phyloP scores from a whole-genome alignment of 2,329 filamentous ascomycete genomes.

The Colletotrichum australisinense region DNA sequence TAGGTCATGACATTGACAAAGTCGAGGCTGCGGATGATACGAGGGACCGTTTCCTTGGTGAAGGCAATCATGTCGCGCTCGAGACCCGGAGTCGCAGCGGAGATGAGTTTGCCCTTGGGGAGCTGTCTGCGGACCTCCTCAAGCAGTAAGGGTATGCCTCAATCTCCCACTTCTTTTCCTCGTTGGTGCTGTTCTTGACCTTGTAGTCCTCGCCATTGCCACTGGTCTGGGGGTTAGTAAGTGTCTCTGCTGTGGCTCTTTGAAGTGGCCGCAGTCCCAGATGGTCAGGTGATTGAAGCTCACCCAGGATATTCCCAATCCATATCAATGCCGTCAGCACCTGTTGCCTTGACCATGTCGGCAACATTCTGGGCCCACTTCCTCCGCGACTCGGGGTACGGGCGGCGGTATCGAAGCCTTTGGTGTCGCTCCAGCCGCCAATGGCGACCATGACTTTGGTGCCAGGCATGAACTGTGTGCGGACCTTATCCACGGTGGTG shows the following conservation, averaged over 20 bases:
- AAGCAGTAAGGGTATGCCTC: slow-evolving; percentile 70
- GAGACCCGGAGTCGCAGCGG: slow-evolving; percentile 75
- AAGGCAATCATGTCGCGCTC: slow-evolving; percentile 76
- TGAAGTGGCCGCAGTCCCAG: neutral
- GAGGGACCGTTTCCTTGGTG: slow-evolving; percentile 66
- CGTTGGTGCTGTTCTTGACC: slow-evolving; percentile 63
- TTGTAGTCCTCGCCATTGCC: slow-evolving; percentile 81
- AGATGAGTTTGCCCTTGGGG: slow-evolving; percentile 68
- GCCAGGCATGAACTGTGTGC: slow-evolving; percentile 57
- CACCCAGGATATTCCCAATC: slow-evolving; percentile 74
- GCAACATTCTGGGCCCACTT: slow-evolving; percentile 74
- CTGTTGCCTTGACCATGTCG: slow-evolving; percentile 69
- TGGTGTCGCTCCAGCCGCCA: slow-evolving; percentile 79
- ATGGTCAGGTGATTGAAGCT: slow-evolving; percentile 24
- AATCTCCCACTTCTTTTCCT: slow-evolving; percentile 70
- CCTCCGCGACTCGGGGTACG: slow-evolving; percentile 55
- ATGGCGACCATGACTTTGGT: slow-evolving; percentile 78
- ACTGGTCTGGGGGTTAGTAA: slow-evolving; percentile 41
- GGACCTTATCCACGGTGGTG: slow-evolving; percentile 59
- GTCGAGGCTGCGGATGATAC: slow-evolving; percentile 70
- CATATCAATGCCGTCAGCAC: slow-evolving; percentile 73
- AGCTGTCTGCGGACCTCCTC: slow-evolving; percentile 68
- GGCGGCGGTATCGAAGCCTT: slow-evolving; percentile 70
- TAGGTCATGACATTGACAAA: slow-evolving; percentile 79
- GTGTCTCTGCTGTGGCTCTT: neutral